Conservation (phyloP, 2,329 filamentous ascomycete species). For the Xylaria hypoxylon region DNA sequence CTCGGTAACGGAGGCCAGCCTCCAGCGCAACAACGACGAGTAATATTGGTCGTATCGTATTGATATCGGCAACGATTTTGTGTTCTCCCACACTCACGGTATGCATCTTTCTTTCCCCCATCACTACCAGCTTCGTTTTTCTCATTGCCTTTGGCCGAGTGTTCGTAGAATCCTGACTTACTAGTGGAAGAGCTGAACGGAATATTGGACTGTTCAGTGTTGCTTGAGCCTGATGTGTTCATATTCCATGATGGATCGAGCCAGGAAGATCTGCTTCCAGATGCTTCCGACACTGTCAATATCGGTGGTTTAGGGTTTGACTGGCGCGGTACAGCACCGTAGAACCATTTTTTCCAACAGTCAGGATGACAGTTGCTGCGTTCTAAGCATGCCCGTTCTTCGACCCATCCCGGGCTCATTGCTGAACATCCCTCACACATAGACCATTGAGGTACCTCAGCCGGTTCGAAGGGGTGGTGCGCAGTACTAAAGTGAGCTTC, state of each 20-base stretch:
- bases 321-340: conserved; percentile 38
- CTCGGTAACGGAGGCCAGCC: not conserved
- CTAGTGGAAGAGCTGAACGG: conserved; percentile 26
- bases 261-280: conserved; percentile 44
- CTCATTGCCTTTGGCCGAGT: conserved; percentile 27
- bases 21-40: not conserved
- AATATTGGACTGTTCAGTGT: conserved; percentile 31
- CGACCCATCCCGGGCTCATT: conserved; percentile 28
- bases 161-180: conserved; percentile 30
- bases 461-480: conserved; percentile 44
- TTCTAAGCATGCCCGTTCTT: conserved; percentile 33
- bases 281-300: conserved; percentile 45
- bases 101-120: not conserved
- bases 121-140: conserved; percentile 33
- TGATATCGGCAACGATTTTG: conserved; percentile 2
- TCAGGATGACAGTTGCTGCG: conserved; percentile 34
- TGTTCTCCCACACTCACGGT: not conserved
- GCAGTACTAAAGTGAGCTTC: conserved; percentile 40
- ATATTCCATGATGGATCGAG: conserved; percentile 29
- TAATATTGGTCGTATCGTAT: conserved; percentile 5
- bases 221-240: conserved; percentile 33
- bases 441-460: conserved; percentile 36
- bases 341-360: conserved; percentile 44
- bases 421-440: conserved; percentile 43
- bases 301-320: conserved; percentile 30